phyloP scores from a whole-genome alignment of 2,329 filamentous ascomycete genomes.

The Cladophialophora exuberans region DNA sequence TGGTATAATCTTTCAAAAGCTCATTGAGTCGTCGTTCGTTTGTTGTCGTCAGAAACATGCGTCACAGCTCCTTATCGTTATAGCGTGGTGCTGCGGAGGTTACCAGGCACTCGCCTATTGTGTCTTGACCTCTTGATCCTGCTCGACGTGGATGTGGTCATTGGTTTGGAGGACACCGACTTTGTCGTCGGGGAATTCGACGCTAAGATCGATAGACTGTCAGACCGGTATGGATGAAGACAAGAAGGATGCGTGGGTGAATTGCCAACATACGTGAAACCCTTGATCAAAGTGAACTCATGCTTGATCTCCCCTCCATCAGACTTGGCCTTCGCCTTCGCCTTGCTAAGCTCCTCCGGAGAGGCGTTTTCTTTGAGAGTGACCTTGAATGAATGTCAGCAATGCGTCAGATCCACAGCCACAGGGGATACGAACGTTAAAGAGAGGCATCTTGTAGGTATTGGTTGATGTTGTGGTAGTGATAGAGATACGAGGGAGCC shows the following conservation, averaged over 20 bases:
- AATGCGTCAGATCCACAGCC: background rate
- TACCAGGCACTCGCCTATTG: conserved; percentile 56
- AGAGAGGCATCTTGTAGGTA: conserved; percentile 44
- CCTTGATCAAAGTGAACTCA: conserved; percentile 86
- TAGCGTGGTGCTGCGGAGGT: background rate
- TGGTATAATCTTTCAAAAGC: conserved; percentile 3
- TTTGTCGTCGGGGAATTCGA: conserved; percentile 69
- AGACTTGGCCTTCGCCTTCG: conserved; percentile 73
- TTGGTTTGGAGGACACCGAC: conserved; percentile 68
- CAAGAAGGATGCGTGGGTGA: background rate
- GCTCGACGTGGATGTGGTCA: conserved; percentile 79
- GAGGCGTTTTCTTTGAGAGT: conserved; percentile 75
- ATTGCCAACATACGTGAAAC: conserved; percentile 74
- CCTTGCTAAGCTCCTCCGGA: conserved; percentile 67
- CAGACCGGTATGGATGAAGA: background rate
- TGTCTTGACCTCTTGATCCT: conserved; percentile 69
- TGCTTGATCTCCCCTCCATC: conserved; percentile 84
- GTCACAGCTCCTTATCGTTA: background rate
- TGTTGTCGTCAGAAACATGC: background rate
- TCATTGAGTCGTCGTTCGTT: background rate
- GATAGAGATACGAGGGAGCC: conserved; percentile 3
- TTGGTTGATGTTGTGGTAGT: too few species aligned
- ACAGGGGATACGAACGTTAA: conserved; percentile 35
- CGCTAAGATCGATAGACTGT: conserved; percentile 54
- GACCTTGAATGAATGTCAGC: conserved; percentile 58